Percentiles rank a stretch among this genome's conserved stretches.
phyloP scores from a whole-genome alignment of 345 rosid species.

The Citrus trifoliata region DNA sequence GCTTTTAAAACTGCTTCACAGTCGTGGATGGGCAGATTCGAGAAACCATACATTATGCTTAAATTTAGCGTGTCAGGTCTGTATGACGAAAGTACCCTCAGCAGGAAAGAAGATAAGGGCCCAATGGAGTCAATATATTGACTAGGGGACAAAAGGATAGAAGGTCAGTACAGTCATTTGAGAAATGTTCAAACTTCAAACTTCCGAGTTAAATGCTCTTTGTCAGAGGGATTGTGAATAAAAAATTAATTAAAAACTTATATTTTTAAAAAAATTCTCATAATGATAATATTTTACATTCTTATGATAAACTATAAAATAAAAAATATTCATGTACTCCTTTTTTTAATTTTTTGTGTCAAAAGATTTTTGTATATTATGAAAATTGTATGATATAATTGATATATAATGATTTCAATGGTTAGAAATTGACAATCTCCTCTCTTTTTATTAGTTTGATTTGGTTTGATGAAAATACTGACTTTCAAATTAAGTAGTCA shows the following conservation, averaged over 20 bases:
- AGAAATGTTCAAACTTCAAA: background rate
- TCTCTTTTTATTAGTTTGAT: no score
- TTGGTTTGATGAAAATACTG: no score
- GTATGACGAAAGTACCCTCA: background rate
- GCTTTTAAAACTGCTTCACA: background rate
- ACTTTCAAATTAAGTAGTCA: background rate
- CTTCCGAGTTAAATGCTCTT: background rate
- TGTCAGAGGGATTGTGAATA: no score
- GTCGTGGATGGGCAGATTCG: conserved; percentile 14
- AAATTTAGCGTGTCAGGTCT: background rate
- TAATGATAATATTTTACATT: no score
- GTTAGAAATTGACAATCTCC: fast-evolving
- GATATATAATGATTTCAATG: fast-evolving
- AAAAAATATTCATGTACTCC: no score
- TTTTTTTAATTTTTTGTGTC: no score
- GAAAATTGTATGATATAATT: fast-evolving
- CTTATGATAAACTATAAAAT: no score
- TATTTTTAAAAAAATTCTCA: no score
- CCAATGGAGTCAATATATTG: background rate
- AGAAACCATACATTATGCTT: background rate
- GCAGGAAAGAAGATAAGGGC: background rate
- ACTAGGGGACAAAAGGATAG: background rate
- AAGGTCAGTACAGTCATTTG: background rate
- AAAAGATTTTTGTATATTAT: no score
- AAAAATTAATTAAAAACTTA: no score